Base-by-base conservation (phyloP, 352 stramenopile genomes). In the Saprolegnia parasitica region DNA sequence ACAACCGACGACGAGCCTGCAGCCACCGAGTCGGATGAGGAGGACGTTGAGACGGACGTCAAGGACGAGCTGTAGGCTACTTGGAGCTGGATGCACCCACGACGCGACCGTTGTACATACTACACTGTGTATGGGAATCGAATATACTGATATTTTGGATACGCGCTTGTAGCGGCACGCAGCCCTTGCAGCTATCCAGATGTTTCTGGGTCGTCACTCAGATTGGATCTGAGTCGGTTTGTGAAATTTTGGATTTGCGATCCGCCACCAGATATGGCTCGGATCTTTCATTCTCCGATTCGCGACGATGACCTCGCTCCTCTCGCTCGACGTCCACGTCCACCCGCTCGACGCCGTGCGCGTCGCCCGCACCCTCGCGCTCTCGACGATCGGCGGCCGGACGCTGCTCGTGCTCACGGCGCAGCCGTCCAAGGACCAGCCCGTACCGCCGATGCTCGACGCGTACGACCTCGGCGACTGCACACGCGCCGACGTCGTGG, bases 61-160 rank as follows among this genome's bases (percentile, higher is more conserved):
- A 91, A 91, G 72, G 85, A 93, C 62, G 85, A 93, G 68, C 63
- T 93, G 74, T 93, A 86, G 71, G 49, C 24, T n/a, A n/a, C n/a
- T n/a, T n/a, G n/a, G n/a, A 35, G 29, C 29, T 2, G 29, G 5
- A 35, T 35, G 29, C 29, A 35, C 29, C 29, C 29, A 35, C 29
- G 29, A 35, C 29, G 29, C 29, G 29, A 35, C 29, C 29, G 29
- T 35, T 35, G 29, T 35, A 35, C 29, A 35, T 35, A 35, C 2
- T 35, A 35, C 29, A 6, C 29, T 35, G 29, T 35, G 29, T 5
- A 35, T n/a, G n/a, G 29, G 29, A 35, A 35, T 35, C 29, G 29
- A 35, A 35, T 35, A 35, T 35, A 35, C 29, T 35, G 29, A 35
- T 35, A 35, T 35, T 35, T 35, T 35, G 29, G 29, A 35, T 35